phyloP scores from a whole-genome alignment of 2,329 filamentous ascomycete species.

The Ilyonectria mors-panacis region DNA sequence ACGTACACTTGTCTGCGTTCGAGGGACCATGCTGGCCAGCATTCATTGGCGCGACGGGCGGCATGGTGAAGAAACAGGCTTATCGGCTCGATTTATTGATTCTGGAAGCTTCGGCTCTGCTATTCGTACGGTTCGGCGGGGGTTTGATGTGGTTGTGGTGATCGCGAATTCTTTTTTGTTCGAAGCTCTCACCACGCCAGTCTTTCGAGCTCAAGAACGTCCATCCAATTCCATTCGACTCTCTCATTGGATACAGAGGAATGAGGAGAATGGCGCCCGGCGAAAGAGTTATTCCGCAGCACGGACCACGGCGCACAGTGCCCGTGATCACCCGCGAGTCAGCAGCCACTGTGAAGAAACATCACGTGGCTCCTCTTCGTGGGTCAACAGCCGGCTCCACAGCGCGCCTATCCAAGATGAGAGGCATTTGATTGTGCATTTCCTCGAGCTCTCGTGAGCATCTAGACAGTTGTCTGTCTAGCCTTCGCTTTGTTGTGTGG shows the following conservation, averaged over 20 bases:
- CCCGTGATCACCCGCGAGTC: conserved; percentile 22
- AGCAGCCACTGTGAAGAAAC: conserved; percentile 45
- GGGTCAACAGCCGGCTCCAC: conserved; percentile 48
- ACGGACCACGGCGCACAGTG: conserved; percentile 49
- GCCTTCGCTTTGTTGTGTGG: conserved; percentile 33
- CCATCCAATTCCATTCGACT: conserved; percentile 5
- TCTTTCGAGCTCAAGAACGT: conserved; percentile 14
- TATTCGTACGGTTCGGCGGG: not conserved
- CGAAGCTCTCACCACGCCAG: conserved; percentile 30
- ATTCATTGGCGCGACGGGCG: conserved; percentile 58
- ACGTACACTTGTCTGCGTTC: conserved; percentile 68
- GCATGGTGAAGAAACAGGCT: conserved; percentile 50
- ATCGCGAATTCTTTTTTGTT: conserved; percentile 17
- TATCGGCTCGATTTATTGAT: not conserved
- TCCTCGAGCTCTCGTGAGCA: conserved; percentile 30
- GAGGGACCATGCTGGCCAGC: conserved; percentile 64
- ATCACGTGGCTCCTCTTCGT: conserved; percentile 56
- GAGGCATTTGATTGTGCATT: conserved; percentile 45
- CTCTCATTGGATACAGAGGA: conserved; percentile 47
- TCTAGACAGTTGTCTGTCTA: conserved; percentile 13
- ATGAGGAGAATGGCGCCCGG: conserved; percentile 37
- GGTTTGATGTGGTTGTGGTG: not conserved
- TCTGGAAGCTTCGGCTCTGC: not conserved
- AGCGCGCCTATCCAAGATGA: conserved; percentile 38
- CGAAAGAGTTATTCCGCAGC: conserved; percentile 47